Evolutionary conservation across 805 yeast species (phyloP).

Genomic region (Cyberlindnera samutprakarnensis): DNA sequence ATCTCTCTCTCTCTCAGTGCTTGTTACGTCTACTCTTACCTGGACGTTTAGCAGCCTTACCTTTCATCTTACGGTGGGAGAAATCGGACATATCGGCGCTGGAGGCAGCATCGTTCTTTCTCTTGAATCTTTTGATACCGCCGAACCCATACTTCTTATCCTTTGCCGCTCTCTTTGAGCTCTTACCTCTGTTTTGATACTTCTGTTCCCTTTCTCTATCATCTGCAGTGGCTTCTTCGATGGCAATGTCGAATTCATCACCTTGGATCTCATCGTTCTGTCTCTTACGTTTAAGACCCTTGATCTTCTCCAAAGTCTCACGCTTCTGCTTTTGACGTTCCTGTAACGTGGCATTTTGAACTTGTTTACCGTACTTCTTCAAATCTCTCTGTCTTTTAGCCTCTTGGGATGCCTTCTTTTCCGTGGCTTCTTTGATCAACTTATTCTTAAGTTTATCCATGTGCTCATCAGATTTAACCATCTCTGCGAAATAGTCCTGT

Average conservation of each 20-base stretch:
- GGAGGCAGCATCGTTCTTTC: conserved; percentile 67
- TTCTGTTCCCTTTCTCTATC: conserved; percentile 26
- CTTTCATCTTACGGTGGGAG: conserved; percentile 45
- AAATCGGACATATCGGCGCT: conserved; percentile 59
- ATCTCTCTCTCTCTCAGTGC: no score
- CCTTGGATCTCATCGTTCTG: conserved; percentile 62
- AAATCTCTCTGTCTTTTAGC: conserved; percentile 91
- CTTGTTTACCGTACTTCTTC: conserved; percentile 97
- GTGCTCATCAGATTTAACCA: conserved; percentile 96
- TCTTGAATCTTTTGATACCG: conserved; percentile 68
- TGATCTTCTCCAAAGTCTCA: conserved; percentile 84
- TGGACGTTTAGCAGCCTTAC: conserved; percentile 37
- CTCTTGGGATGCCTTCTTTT: conserved; percentile 86
- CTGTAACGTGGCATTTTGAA: conserved; percentile 87
- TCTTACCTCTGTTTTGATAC: conserved; percentile 46
- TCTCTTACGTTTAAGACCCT: conserved; percentile 85
- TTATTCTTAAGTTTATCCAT: conserved; percentile 89
- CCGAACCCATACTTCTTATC: conserved; percentile 70
- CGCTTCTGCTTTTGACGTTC: conserved; percentile 90
- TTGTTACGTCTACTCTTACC: conserved; percentile 46
- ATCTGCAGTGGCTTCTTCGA: conserved; percentile 69
- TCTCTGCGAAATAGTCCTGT: conserved; percentile 93
- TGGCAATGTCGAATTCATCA: conserved; percentile 82
- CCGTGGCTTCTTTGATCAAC: conserved; percentile 69
- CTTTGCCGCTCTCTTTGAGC: conserved; percentile 62